phyloP scores from a whole-genome alignment of 768 basidiomycete genomes.

The Kwoniella sp. region DNA sequence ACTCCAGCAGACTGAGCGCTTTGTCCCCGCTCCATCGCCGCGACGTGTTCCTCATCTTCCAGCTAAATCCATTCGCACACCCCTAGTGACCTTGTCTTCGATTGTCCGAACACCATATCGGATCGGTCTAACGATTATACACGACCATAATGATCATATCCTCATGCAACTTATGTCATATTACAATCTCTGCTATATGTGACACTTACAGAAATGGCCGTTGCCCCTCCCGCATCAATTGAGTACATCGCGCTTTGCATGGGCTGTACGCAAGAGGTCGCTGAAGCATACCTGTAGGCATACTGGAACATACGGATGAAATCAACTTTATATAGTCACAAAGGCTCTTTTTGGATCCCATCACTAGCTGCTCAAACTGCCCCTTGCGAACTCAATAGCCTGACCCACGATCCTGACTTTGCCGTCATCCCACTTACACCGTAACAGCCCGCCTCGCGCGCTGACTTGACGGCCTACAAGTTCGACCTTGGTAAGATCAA shows the following conservation, averaged over 20 bases:
- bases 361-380: slow-evolving; percentile 11
- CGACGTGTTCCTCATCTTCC: too few relatives aligned
- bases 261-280: too few relatives aligned
- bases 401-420: slow-evolving; percentile 25
- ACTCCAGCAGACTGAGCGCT: too few relatives aligned
- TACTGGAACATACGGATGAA: too few relatives aligned
- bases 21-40: too few relatives aligned
- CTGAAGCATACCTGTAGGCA: too few relatives aligned
- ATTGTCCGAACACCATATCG: too few relatives aligned
- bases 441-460: slow-evolving; percentile 26
- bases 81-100: too few relatives aligned
- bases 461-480: slow-evolving; percentile 34
- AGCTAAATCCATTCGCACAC: not conserved
- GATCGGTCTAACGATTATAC: not conserved
- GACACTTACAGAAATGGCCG: too few relatives aligned
- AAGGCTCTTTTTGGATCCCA: not conserved
- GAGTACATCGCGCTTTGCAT: too few relatives aligned
- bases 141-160: not conserved
- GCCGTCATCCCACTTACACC: slow-evolving; percentile 18
- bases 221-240: too few relatives aligned
- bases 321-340: too few relatives aligned
- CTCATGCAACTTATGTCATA: not conserved
- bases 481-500: not conserved
- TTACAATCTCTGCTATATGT: not conserved
- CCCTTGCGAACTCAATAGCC: slow-evolving; percentile 16